Conservation (phyloP, 1,284 basidiomycete genomes). For the Ganoderma multipileum region DNA sequence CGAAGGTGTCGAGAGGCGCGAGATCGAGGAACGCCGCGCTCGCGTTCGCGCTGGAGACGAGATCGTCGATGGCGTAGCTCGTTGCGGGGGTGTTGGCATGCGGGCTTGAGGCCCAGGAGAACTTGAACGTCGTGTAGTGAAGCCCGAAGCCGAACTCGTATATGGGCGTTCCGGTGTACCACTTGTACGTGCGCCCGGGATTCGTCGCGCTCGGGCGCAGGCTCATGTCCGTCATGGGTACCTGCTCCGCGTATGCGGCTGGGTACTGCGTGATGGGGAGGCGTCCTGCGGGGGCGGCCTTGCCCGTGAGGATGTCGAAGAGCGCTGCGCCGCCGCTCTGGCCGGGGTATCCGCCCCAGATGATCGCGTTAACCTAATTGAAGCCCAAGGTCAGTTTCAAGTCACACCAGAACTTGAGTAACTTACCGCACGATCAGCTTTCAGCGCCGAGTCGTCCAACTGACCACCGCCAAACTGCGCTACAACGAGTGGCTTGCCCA, state of each 20-base stretch:
- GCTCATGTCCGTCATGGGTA: slow-evolving; percentile 65
- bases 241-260: slow-evolving; percentile 51
- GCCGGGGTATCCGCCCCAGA: slow-evolving; percentile 65
- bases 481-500: slow-evolving; percentile 59
- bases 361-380: slow-evolving; percentile 54
- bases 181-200: slow-evolving; percentile 62
- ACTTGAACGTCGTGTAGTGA: slow-evolving; percentile 59
- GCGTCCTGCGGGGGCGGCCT: slow-evolving; percentile 58
- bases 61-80: slow-evolving; percentile 20
- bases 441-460: slow-evolving; percentile 56
- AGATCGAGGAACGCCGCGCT: slow-evolving; percentile 48
- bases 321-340: slow-evolving; percentile 60
- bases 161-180: slow-evolving; percentile 60
- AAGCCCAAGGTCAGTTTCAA: background rate
- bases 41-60: slow-evolving; percentile 39
- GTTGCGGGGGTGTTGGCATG: slow-evolving; percentile 32
- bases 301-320: slow-evolving; percentile 57
- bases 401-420: background rate
- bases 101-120: slow-evolving; percentile 48
- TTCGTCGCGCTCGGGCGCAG: slow-evolving; percentile 54
- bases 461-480: slow-evolving; percentile 65
- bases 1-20: slow-evolving; percentile 54
- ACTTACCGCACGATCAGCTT: slow-evolving; percentile 50
- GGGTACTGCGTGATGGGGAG: slow-evolving; percentile 62
- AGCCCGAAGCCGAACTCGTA: slow-evolving; percentile 60